A percentile compares a stretch with the other conserved stretches of the same genome.
These are phyloP conservation scores for Trichophaea hybrida DNA, from an alignment of 2,329 filamentous ascomycete genomes.

Conservation along the genomic window DNA sequence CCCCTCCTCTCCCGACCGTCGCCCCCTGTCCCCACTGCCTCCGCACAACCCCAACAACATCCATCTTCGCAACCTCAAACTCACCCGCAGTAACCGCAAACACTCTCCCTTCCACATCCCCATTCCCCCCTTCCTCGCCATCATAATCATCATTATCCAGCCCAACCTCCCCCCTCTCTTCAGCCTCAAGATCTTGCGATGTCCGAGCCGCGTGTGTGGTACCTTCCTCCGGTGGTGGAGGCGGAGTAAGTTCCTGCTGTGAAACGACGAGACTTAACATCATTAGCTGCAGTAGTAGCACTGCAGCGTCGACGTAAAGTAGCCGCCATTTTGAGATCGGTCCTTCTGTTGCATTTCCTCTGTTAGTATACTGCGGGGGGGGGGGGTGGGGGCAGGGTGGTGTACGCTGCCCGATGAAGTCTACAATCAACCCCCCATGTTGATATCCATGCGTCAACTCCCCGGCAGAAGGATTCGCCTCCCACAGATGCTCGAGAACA, in stretches of 20 bases:
- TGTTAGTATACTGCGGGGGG: not conserved
- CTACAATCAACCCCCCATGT: constrained; percentile 52
- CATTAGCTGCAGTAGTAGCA: constrained; percentile 45
- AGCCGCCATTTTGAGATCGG: constrained; percentile 44
- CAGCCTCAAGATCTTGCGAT: constrained; percentile 41
- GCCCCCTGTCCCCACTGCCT: constrained; percentile 22
- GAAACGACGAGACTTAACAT: constrained; percentile 48
- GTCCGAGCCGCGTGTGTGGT: constrained; percentile 19
- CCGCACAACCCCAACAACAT: constrained; percentile 22
- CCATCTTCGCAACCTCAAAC: constrained; percentile 23
- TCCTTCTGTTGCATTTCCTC: constrained; percentile 31
- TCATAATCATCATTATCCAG: constrained; percentile 2
- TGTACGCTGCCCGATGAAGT: constrained; percentile 49
- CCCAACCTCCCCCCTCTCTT: constrained; percentile 38
- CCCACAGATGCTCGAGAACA: constrained; percentile 40
- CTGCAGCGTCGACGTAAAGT: constrained; percentile 41
- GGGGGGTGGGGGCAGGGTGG: not conserved
- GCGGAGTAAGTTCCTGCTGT: constrained; percentile 32
- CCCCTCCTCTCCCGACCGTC: too few relatives aligned
- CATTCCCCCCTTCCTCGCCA: constrained; percentile 1
- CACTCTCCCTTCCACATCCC: not conserved
- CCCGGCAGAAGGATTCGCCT: constrained; percentile 42
- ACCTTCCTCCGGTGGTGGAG: constrained; percentile 12
- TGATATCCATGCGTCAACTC: constrained; percentile 51
- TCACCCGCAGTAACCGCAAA: constrained; percentile 24